phyloP scores from a whole-genome alignment of 805 yeast species.

The Kodamaea neixiangensis region DNA sequence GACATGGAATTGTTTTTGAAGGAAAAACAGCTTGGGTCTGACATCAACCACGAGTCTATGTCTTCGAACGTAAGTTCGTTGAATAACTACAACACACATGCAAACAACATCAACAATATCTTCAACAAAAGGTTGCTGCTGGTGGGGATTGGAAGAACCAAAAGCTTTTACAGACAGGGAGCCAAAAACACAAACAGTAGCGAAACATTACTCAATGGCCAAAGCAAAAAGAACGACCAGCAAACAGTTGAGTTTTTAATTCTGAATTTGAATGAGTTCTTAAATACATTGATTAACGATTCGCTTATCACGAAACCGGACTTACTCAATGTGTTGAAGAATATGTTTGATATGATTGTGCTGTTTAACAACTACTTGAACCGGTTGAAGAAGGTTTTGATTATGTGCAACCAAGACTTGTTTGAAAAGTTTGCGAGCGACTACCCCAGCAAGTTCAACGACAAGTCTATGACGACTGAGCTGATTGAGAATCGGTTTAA shows the following conservation, averaged over 20 bases:
- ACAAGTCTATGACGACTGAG: constrained; percentile 38
- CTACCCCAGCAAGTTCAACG: constrained; percentile 39
- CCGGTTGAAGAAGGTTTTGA: constrained; percentile 56
- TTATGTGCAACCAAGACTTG: constrained; percentile 50
- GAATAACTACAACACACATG: constrained; percentile 10
- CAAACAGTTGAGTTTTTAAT: constrained; percentile 36
- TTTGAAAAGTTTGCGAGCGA: constrained; percentile 36
- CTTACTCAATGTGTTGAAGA: constrained; percentile 48
- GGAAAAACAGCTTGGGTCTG: constrained; percentile 16
- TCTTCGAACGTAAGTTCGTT: constrained; percentile 6
- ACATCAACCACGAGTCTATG: constrained; percentile 9
- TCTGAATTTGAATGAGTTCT: constrained; percentile 50
- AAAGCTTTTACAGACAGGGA: constrained; percentile 8
- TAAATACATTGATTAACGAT: constrained; percentile 65
- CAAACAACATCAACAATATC: constrained; percentile 22
- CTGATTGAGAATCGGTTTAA: constrained; percentile 42
- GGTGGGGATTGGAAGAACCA: constrained; percentile 5
- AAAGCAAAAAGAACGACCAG: constrained; percentile 1
- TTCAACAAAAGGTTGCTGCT: constrained; percentile 24
- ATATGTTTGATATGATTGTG: constrained; percentile 48
- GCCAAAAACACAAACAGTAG: background rate
- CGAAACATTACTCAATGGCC: background rate
- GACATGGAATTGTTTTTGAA: constrained; percentile 12
- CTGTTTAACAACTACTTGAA: constrained; percentile 50
- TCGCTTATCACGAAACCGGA: constrained; percentile 64